Conservation (phyloP, 257 asterid genomes). For the Lithospermum erythrorhizon region DNA sequence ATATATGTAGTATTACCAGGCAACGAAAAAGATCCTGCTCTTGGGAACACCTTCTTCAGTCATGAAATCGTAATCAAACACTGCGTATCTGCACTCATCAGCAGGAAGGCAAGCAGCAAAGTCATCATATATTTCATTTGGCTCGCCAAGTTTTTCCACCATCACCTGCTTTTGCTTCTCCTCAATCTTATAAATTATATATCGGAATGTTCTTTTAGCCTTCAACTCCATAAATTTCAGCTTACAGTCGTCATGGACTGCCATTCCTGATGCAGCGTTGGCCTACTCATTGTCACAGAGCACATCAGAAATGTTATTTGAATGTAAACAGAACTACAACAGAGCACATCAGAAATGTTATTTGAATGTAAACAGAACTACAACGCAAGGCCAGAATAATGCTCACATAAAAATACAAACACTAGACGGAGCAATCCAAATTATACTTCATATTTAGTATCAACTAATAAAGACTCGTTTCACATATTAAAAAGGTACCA, state of each 20-base stretch:
- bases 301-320: neutral
- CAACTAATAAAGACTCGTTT: too few species aligned
- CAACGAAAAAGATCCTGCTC: conserved; percentile 35
- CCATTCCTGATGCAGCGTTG: conserved; percentile 35
- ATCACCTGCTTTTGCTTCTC: conserved; percentile 34
- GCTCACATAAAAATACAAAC: too few species aligned
- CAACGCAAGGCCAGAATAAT: neutral
- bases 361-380: too few species aligned
- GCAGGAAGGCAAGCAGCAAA: conserved; percentile 30
- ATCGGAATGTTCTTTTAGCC: conserved; percentile 27
- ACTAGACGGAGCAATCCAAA: too few species aligned
- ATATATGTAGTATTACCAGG: conserved; percentile 17
- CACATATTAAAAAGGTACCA: too few species aligned
- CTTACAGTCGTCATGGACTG: conserved; percentile 32
- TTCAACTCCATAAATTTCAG: conserved; percentile 31
- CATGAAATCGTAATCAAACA: conserved; percentile 27
- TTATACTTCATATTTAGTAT: too few species aligned
- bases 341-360: neutral
- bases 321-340: too few species aligned
- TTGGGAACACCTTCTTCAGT: conserved; percentile 28
- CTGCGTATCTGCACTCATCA: conserved; percentile 34
- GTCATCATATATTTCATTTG: conserved; percentile 25
- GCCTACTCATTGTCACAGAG: conserved; percentile 16
- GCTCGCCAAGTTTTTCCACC: conserved; percentile 34
- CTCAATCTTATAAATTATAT: conserved; percentile 30